These are phyloP conservation scores for Colletotrichum sublineola DNA, from an alignment of 2,329 filamentous ascomycete genomes.

Conservation along the genomic window DNA sequence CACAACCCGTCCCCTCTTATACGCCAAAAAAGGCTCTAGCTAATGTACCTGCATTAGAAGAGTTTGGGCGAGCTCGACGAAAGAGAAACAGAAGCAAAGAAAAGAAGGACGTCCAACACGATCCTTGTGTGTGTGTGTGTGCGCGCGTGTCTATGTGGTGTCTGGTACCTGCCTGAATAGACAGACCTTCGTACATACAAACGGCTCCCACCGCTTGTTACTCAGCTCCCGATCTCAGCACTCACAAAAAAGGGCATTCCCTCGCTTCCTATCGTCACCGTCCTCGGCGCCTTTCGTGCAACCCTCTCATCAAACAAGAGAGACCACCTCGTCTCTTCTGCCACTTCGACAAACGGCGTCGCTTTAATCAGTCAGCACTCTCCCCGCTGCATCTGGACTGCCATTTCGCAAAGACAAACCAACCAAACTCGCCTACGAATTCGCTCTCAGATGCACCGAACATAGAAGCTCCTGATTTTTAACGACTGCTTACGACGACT, in stretches of 20 bases:
- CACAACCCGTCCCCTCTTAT: conserved; percentile 35
- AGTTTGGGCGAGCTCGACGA: conserved; percentile 41
- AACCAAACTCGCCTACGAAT: background rate
- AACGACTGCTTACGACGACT: conserved; percentile 39
- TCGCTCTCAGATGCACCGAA: conserved; percentile 24
- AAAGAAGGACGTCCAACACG: conserved; percentile 21
- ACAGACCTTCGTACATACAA: conserved; percentile 39
- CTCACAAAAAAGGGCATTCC: conserved; percentile 33
- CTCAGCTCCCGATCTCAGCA: conserved; percentile 30
- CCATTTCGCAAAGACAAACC: conserved; percentile 7
- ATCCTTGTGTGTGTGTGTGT: conserved; percentile 13
- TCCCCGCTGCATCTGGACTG: background rate
- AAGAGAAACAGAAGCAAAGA: conserved; percentile 29
- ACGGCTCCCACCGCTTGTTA: conserved; percentile 40
- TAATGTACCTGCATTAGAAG: conserved; percentile 44
- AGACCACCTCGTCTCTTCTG: background rate
- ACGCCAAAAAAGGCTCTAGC: conserved; percentile 29
- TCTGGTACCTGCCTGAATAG: conserved; percentile 27
- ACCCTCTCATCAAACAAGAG: conserved; percentile 27
- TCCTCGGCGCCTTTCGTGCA: conserved; percentile 38
- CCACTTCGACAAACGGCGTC: conserved; percentile 20
- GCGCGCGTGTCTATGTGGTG: conserved; percentile 34
- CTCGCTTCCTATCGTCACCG: conserved; percentile 39
- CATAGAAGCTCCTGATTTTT: conserved; percentile 29
- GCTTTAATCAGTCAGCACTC: background rate